Evolutionary conservation across 164 flowering plant species (phyloP).

Genomic region (Umbilicus rupestris): DNA sequence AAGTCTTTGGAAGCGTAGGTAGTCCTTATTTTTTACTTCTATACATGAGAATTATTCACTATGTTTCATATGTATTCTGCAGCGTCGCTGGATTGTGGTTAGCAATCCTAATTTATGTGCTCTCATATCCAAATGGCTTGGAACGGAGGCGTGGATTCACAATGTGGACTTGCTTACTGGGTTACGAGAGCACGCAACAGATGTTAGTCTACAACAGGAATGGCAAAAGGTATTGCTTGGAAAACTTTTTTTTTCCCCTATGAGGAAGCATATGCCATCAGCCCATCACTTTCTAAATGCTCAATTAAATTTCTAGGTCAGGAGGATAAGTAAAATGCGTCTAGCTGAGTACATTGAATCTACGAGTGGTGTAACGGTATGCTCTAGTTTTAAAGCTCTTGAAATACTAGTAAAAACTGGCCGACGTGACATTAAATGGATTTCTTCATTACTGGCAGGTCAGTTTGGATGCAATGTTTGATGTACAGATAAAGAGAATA

Average conservation of each 20-base stretch:
- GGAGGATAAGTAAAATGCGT: conserved; percentile 39
- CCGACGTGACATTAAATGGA: not conserved
- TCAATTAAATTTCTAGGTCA: conserved; percentile 20
- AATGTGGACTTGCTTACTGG: conserved; percentile 39
- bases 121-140: conserved; percentile 50
- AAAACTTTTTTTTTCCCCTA: not conserved
- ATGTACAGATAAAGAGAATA: conserved; percentile 45
- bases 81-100: conserved; percentile 65
- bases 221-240: conserved; percentile 35
- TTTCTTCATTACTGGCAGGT: conserved; percentile 19
- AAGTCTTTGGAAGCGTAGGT: not conserved
- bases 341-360: conserved; percentile 49
- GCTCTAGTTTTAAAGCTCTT: not conserved
- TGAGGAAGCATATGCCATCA: not conserved
- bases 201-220: conserved; percentile 31
- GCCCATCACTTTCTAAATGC: not conserved
- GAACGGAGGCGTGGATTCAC: conserved; percentile 51
- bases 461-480: conserved; percentile 43
- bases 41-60: not conserved
- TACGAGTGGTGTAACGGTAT: conserved; percentile 43
- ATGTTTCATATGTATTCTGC: not conserved
- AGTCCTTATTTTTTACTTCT: not conserved
- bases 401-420: not conserved
- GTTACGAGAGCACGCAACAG: conserved; percentile 29
- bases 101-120: conserved; percentile 46